Evolutionary conservation across 805 yeast species (phyloP).

Genomic region (Tetrapisispora taiwanensis): DNA sequence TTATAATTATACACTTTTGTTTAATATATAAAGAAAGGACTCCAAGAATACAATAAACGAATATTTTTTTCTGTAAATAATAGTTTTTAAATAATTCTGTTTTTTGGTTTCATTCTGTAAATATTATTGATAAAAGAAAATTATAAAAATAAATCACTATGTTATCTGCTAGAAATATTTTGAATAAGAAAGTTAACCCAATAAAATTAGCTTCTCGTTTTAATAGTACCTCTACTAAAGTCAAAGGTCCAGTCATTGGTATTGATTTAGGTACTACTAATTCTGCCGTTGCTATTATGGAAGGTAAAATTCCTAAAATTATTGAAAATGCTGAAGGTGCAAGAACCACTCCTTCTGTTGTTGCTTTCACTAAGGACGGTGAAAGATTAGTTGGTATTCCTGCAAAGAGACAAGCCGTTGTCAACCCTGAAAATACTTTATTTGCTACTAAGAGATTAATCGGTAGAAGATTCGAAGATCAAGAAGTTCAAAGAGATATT

Average conservation of each 20-base stretch:
- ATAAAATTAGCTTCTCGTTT: conserved; percentile 18
- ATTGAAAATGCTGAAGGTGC: conserved; percentile 77
- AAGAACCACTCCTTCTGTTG: conserved; percentile 87
- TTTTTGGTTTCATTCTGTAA: neutral
- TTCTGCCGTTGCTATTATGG: conserved; percentile 78
- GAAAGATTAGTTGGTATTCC: conserved; percentile 89
- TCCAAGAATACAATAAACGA: too few species aligned
- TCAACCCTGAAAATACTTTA: conserved; percentile 86
- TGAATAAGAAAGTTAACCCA: neutral
- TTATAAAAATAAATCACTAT: neutral
- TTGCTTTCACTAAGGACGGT: conserved; percentile 86
- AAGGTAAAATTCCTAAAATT: conserved; percentile 57
- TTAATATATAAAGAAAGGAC: too few species aligned
- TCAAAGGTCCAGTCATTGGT: conserved; percentile 50
- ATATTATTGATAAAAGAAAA: neutral
- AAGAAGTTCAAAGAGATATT: conserved; percentile 84
- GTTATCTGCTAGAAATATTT: conserved; percentile 2
- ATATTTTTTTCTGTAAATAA: too few species aligned
- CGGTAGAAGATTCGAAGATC: conserved; percentile 84
- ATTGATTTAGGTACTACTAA: conserved; percentile 83
- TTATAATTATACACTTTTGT: too few species aligned
- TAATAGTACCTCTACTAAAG: conserved; percentile 26
- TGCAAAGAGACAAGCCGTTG: conserved; percentile 93
- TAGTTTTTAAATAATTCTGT: neutral
- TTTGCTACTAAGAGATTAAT: conserved; percentile 92